phyloP scores from a whole-genome alignment of 495 filamentous ascomycete species.

The Trichoderma parareesei region DNA sequence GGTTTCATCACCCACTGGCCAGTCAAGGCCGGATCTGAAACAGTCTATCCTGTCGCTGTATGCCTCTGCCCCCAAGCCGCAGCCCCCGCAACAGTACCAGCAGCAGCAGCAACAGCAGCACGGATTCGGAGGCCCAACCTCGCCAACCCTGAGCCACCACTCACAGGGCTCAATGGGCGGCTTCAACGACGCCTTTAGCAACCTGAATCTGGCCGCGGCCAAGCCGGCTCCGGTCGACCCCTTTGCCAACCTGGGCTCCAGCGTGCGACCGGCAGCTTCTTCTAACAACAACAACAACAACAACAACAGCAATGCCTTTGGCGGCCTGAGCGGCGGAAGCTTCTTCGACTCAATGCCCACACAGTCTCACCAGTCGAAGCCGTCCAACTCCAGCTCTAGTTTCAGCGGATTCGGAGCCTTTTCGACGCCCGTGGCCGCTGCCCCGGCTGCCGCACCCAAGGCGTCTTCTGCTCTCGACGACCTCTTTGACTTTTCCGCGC shows the following conservation, averaged over 20 bases:
- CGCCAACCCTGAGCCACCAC: constrained; percentile 35
- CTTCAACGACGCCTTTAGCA: constrained; percentile 81
- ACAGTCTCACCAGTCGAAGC: constrained; percentile 44
- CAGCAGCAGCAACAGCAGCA: constrained; percentile 49
- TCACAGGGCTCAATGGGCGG: constrained; percentile 21
- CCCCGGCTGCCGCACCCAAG: constrained; percentile 34
- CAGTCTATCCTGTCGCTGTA: constrained; percentile 96
- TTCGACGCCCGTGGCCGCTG: constrained; percentile 35
- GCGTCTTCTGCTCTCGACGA: constrained; percentile 53
- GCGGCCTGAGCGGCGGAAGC: constrained; percentile 54
- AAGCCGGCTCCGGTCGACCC: constrained; percentile 53
- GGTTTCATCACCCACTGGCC: constrained; percentile 44
- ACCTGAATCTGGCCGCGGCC: constrained; percentile 61
- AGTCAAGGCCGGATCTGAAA: constrained; percentile 88
- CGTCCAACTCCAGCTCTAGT: constrained; percentile 30
- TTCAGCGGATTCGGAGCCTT: constrained; percentile 48
- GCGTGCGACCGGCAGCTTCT: constrained; percentile 36
- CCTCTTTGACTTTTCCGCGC: constrained; percentile 72
- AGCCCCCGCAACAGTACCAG: constrained; percentile 40
- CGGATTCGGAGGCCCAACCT: constrained; percentile 58
- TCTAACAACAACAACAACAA: constrained; percentile 22
- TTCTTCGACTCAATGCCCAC: constrained; percentile 73
- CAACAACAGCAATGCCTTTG: constrained; percentile 31
- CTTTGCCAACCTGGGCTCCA: constrained; percentile 64
- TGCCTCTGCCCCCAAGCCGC: constrained; percentile 67